Base-by-base conservation (phyloP, 306 rosid species). In the Vicia villosa region DNA sequence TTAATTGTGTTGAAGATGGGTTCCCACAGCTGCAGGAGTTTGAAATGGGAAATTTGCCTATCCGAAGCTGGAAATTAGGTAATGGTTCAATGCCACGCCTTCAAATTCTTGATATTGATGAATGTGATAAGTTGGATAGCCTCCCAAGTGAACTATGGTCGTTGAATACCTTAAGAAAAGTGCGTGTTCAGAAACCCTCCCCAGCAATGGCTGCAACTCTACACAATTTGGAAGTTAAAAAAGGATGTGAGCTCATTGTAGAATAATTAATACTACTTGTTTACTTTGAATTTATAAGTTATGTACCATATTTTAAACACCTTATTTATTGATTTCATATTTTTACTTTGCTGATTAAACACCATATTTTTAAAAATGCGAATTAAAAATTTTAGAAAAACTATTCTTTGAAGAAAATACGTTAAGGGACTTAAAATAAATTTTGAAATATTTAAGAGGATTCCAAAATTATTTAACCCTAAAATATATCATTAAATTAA, bases 131-230 rank as follows among this genome's bases (percentile, higher is more conserved):
- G 3, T 63, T 63, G 65, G 30, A 19, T 32, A 10, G 4, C 58
- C 59, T 74, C 16, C 73, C 78, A 52, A 24, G 38, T 66, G 78
- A 74, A 19, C 6, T 74, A 3, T 65, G 72, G 72, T 54, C 72
- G 19, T 42, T 74, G 65, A 30, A 26, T 14, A 5, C 24, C 58
- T 43, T 74, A 10, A 54, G 50, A 55, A 45, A 28, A 30, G 73
- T 74, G 2, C 10, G 8, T 14, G 66, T 74, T 55, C 0, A 0
- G 6, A 0, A 1, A 1, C 78, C 67, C 40, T 54, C 72, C 8
- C 0, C 32, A 19, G 17, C 50, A 17, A 3, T 65, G 50, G 14
- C 58, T 30, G 19, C 3, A 3, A 9, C 2, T 6, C 19, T 74
- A 2, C 10, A 14, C 20, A 54, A 74, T 64, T 20, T 43, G 58